Conservation (phyloP, 345 rosid species). For the Geranium brycei region DNA sequence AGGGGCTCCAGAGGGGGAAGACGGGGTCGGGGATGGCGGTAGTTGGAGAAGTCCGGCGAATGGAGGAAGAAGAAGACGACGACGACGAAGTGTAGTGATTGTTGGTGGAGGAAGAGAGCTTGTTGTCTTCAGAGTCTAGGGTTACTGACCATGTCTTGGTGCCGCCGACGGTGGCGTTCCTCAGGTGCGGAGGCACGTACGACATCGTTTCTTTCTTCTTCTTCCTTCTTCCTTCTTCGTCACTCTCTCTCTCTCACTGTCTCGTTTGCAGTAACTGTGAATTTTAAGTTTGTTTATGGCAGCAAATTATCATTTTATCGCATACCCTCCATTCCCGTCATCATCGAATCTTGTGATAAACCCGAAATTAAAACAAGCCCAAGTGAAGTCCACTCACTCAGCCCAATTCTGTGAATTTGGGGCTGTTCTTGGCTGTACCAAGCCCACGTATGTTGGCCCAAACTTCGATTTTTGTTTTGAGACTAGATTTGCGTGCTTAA, state of each 20-base stretch:
- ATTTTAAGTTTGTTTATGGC: no score
- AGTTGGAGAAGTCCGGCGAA: slow-evolving; percentile 8
- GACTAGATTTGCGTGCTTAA: no score
- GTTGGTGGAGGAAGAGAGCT: slow-evolving; percentile 7
- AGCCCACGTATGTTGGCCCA: background rate
- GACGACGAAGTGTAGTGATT: background rate
- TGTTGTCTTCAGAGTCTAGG: slow-evolving; percentile 9
- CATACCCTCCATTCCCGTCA: no score
- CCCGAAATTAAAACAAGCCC: no score
- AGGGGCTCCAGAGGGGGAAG: slow-evolving; percentile 22
- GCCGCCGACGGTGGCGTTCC: slow-evolving; percentile 12
- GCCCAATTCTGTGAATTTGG: background rate
- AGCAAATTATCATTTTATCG: no score
- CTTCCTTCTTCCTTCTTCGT: background rate
- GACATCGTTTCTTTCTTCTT: slow-evolving; percentile 17
- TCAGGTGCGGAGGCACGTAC: slow-evolving; percentile 28
- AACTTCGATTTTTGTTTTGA: no score
- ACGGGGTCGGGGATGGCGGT: slow-evolving; percentile 18
- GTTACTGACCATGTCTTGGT: slow-evolving; percentile 7
- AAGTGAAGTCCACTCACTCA: no score
- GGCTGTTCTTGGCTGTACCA: background rate
- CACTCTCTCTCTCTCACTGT: background rate
- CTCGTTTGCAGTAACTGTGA: background rate
- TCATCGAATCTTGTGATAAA: no score
- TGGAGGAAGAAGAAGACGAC: slow-evolving; percentile 4